Conservation (phyloP, 1,139 yeast genomes). For the Yamadazyma dushanensis region DNA sequence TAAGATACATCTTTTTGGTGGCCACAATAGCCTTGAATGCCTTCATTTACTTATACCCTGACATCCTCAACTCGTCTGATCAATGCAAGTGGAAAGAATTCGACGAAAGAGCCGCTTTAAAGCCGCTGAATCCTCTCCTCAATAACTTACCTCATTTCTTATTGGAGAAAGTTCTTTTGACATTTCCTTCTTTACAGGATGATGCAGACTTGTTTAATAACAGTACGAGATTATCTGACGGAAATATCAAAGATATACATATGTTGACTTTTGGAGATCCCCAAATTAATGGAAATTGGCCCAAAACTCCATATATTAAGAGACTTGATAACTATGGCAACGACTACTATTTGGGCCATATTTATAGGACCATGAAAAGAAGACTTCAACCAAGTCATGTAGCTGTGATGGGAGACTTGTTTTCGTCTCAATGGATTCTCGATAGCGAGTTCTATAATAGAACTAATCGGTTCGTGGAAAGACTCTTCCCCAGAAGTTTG, state of each 20-base stretch:
- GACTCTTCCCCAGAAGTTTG: conserved; percentile 58
- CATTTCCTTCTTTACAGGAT: conserved; percentile 30
- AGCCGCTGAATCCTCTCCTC: conserved; percentile 20
- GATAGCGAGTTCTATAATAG: conserved; percentile 84
- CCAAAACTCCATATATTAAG: conserved; percentile 67
- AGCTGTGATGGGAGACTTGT: conserved; percentile 88
- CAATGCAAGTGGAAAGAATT: conserved; percentile 61
- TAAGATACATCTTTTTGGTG: conserved; percentile 6
- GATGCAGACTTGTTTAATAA: conserved; percentile 10
- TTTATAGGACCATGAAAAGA: conserved; percentile 61
- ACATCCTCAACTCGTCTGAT: conserved; percentile 44
- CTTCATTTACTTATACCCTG: conserved; percentile 76
- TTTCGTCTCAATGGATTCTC: conserved; percentile 94
- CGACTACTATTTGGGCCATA: conserved; percentile 84
- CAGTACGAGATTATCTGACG: conserved; percentile 10
- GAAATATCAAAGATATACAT: conserved; percentile 48
- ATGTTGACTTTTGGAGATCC: conserved; percentile 92
- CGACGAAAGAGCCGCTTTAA: conserved; percentile 10
- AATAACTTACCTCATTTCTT: conserved; percentile 24
- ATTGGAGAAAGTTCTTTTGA: conserved; percentile 26
- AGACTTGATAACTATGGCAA: conserved; percentile 84
- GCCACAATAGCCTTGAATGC: conserved; percentile 41
- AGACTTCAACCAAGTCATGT: conserved; percentile 75
- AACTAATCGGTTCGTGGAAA: conserved; percentile 65
- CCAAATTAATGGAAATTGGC: conserved; percentile 87